Evolutionary conservation across 371 early-diverging fungal genomes (phyloP).

Genomic region (Mortierella sp.): DNA sequence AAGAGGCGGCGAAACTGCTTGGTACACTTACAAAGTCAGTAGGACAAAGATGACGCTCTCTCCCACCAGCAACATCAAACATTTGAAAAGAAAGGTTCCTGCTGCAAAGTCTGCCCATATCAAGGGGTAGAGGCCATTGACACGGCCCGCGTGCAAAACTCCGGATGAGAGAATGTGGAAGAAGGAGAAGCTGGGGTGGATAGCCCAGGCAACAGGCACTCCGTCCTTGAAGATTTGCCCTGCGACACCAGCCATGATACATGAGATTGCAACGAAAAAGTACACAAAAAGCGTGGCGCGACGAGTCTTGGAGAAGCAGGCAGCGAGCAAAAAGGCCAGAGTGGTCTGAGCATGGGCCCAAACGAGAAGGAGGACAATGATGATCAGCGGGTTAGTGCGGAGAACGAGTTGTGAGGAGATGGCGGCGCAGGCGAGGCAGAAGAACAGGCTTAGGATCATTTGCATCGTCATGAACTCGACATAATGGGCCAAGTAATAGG

Average conservation of each 20-base stretch:
- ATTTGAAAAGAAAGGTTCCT: constrained; percentile 20
- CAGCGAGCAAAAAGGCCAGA: constrained; percentile 67
- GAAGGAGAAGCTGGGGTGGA: constrained; percentile 46
- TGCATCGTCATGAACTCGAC: constrained; percentile 73
- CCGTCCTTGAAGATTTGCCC: constrained; percentile 35
- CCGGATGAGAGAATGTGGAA: constrained; percentile 26
- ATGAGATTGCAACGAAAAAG: constrained; percentile 68
- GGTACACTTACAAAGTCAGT: constrained; percentile 39
- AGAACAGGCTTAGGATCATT: constrained; percentile 63
- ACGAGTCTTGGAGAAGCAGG: constrained; percentile 64
- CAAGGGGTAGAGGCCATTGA: constrained; percentile 40
- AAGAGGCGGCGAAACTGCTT: no score
- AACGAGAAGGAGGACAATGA: constrained; percentile 66
- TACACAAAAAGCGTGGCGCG: constrained; percentile 64
- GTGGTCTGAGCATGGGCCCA: constrained; percentile 74
- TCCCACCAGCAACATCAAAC: constrained; percentile 33
- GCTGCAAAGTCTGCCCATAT: constrained; percentile 25
- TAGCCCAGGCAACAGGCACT: constrained; percentile 36
- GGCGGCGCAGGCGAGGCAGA: constrained; percentile 63
- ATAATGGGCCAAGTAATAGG: constrained; percentile 75
- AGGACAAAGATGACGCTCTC: constrained; percentile 38
- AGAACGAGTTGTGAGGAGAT: constrained; percentile 66
- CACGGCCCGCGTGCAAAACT: constrained; percentile 44
- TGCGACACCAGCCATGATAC: constrained; percentile 41
- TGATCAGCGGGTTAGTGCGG: constrained; percentile 61